These are phyloP conservation scores for Neocallimastix lanati DNA, from an alignment of 192 early-diverging fungal species.

Conservation along the genomic window DNA sequence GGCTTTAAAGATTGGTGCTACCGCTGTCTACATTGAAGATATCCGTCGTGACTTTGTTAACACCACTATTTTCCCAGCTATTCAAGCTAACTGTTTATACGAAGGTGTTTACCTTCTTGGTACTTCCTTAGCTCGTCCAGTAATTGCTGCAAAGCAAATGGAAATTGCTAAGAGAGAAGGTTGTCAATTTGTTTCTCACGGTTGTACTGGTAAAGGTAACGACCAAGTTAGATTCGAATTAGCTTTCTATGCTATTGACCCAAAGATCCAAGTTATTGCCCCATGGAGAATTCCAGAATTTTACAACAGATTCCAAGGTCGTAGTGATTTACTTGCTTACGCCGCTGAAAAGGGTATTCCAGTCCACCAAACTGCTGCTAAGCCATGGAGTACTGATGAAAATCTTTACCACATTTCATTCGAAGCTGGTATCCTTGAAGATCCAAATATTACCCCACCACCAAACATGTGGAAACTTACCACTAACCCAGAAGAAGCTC, in stretches of 20 bases:
- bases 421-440: conserved; percentile 95
- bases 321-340: conserved; percentile 76
- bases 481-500: conserved; percentile 88
- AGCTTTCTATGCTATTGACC: conserved; percentile 89
- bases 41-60: conserved; percentile 84
- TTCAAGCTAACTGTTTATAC: conserved; percentile 89
- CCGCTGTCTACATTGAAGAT: conserved; percentile 92
- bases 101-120: conserved; percentile 92
- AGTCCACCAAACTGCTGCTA: conserved; percentile 83
- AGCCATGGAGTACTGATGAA: conserved; percentile 99
- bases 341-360: conserved; percentile 79
- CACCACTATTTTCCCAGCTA: conserved; percentile 77
- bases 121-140: conserved; percentile 89
- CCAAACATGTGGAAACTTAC: conserved; percentile 99
- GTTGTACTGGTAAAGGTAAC: conserved; percentile 99
- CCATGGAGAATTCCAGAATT: conserved; percentile 93
- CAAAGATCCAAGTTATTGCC: conserved; percentile 86
- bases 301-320: conserved; percentile 87
- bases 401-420: conserved; percentile 98
- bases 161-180: conserved; percentile 82
- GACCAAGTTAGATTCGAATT: conserved; percentile 99
- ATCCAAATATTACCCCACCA: conserved; percentile 84
- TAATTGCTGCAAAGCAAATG: conserved; percentile 75
- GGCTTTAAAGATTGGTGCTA: conserved; percentile 81
- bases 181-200: conserved; percentile 93